These are phyloP conservation scores for Hygrophoropsis aurantiaca DNA, from an alignment of 768 basidiomycete species.

Conservation along the genomic window DNA sequence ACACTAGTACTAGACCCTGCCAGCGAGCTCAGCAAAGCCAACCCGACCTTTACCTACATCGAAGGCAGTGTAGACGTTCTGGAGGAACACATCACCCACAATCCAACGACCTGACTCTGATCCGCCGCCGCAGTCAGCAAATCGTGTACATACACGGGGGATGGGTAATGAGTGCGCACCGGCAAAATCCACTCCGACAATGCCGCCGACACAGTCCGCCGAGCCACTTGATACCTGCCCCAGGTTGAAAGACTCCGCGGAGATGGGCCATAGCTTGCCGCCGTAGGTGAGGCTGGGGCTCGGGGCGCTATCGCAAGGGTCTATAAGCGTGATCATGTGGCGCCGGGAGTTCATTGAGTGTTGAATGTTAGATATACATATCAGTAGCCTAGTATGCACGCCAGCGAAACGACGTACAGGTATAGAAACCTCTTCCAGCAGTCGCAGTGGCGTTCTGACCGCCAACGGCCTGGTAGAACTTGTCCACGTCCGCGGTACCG, in stretches of 20 bases:
- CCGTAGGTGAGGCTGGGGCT: slow-evolving; percentile 34
- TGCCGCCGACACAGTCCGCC: slow-evolving; percentile 26
- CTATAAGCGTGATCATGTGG: not conserved
- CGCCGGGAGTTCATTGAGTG: not conserved
- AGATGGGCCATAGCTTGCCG: slow-evolving; percentile 30
- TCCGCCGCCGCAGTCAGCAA: not conserved
- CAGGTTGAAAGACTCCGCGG: slow-evolving; percentile 33
- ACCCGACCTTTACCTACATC: slow-evolving; percentile 32
- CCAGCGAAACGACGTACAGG: slow-evolving; percentile 17
- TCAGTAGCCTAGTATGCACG: no score
- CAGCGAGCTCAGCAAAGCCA: slow-evolving; percentile 30
- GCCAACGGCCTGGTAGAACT: slow-evolving; percentile 19
- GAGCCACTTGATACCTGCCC: slow-evolving; percentile 25
- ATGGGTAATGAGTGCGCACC: slow-evolving; percentile 5
- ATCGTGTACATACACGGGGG: not conserved
- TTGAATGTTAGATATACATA: no score
- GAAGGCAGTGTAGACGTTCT: slow-evolving; percentile 40
- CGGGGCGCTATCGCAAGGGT: slow-evolving; percentile 24
- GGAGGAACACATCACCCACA: slow-evolving; percentile 30
- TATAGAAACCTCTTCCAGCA: slow-evolving; percentile 27
- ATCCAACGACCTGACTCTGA: not conserved
- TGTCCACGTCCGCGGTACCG: slow-evolving; percentile 8
- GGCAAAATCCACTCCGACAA: slow-evolving; percentile 11
- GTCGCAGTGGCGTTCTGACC: slow-evolving; percentile 15
- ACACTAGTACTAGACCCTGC: no score